Conservation (phyloP, 257 asterid genomes). For the Rubia yunnanensis region DNA sequence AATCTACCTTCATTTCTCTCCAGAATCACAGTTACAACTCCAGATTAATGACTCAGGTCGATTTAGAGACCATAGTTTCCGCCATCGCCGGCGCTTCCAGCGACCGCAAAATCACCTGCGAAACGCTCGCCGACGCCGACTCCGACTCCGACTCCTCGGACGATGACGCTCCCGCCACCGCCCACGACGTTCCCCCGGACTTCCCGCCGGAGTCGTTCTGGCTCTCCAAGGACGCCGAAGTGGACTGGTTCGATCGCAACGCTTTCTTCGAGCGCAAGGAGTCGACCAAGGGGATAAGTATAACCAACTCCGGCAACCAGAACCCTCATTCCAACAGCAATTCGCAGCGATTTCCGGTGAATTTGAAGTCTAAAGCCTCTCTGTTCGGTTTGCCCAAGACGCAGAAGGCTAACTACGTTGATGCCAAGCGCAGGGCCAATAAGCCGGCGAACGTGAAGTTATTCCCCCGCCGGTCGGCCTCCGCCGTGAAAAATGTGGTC, state of each 20-base stretch:
- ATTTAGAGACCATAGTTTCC: conserved; percentile 40
- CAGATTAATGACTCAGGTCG: conserved; percentile 51
- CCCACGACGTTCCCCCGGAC: conserved; percentile 27
- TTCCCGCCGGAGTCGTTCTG: conserved; percentile 85
- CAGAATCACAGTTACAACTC: neutral
- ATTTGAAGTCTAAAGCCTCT: conserved; percentile 45
- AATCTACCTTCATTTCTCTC: conserved; percentile 10
- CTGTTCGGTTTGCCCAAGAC: conserved; percentile 70
- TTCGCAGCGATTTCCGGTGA: conserved; percentile 46
- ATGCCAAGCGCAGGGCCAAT: conserved; percentile 34
- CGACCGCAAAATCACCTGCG: conserved; percentile 54
- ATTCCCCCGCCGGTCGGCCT: conserved; percentile 50
- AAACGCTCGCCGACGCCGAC: conserved; percentile 24
- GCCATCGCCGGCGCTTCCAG: conserved; percentile 38
- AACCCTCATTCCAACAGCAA: conserved; percentile 32
- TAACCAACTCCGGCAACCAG: conserved; percentile 23
- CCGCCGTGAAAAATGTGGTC: conserved; percentile 31
- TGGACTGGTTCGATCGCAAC: conserved; percentile 79
- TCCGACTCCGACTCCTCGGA: conserved; percentile 7
- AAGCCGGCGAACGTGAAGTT: conserved; percentile 38
- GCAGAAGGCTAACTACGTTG: conserved; percentile 41
- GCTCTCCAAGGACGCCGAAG: conserved; percentile 78
- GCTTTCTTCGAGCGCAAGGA: conserved; percentile 70
- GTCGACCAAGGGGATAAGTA: conserved; percentile 54
- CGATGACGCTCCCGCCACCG: conserved; percentile 7